These are phyloP conservation scores for Mycena amicta DNA, from an alignment of 768 basidiomycete species.

Conservation along the genomic window DNA sequence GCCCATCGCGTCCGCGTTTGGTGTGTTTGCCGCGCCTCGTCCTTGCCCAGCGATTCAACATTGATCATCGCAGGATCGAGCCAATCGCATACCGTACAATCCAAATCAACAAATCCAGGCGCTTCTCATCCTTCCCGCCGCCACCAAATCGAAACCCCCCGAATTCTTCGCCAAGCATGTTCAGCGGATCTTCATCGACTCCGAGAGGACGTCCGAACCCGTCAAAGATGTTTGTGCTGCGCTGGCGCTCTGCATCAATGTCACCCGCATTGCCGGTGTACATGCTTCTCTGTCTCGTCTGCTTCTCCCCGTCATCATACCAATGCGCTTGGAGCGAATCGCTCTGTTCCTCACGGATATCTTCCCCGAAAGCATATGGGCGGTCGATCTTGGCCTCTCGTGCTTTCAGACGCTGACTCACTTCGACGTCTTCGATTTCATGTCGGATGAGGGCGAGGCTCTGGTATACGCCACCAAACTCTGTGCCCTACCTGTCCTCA, in stretches of 20 bases:
- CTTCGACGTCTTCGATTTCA: not conserved
- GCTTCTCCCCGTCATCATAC: not conserved
- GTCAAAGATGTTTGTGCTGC: not conserved
- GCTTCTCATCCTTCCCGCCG: not conserved
- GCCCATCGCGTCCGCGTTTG: too few relatives aligned
- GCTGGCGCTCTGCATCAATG: not conserved
- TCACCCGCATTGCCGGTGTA: not conserved
- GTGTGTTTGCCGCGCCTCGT: too few relatives aligned
- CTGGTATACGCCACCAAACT: not conserved
- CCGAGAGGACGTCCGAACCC: not conserved
- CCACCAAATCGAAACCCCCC: not conserved
- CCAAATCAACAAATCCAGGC: not conserved
- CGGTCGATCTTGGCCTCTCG: not conserved
- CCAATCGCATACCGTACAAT: not conserved
- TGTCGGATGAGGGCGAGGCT: not conserved
- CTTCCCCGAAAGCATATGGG: not conserved
- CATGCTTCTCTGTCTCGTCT: not conserved
- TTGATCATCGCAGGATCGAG: not conserved
- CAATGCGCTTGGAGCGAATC: not conserved
- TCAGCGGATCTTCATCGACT: not conserved
- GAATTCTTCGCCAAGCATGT: not conserved
- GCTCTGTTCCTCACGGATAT: not conserved
- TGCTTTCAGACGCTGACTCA: not conserved
- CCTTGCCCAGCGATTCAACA: too few relatives aligned
- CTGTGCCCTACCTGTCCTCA: not conserved